These are phyloP conservation scores for Fusarium odoratissimum DNA, from an alignment of 2,329 filamentous ascomycete species.

Conservation along the genomic window DNA sequence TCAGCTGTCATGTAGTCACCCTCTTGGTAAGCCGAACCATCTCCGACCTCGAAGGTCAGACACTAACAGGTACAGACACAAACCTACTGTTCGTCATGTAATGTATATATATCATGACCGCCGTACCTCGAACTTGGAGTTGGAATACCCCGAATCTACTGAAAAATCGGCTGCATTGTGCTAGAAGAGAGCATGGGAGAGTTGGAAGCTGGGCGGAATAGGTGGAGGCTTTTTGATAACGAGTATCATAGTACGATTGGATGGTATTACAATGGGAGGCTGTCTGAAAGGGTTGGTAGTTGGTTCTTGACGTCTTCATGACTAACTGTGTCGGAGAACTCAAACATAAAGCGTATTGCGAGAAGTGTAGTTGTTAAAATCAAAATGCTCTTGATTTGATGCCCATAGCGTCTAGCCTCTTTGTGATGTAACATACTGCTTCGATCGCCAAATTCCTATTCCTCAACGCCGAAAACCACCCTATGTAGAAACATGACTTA, in stretches of 20 bases:
- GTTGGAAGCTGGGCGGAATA: background rate
- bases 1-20: conserved; percentile 96
- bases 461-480: conserved; percentile 21
- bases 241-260: conserved; percentile 3
- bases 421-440: conserved; percentile 9
- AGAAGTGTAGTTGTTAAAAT: conserved; percentile 8
- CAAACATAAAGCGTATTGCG: conserved; percentile 6
- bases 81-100: conserved; percentile 73
- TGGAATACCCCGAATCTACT: conserved; percentile 19
- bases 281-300: conserved; percentile 17
- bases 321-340: background rate
- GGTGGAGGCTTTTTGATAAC: background rate
- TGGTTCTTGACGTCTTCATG: conserved; percentile 9
- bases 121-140: conserved; percentile 26
- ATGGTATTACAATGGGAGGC: conserved; percentile 28
- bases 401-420: conserved; percentile 7
- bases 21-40: conserved; percentile 75
- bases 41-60: background rate
- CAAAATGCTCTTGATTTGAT: conserved; percentile 31
- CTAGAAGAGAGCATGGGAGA: background rate
- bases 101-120: conserved; percentile 37
- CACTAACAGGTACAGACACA: conserved; percentile 61
- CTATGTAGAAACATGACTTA: conserved; percentile 5
- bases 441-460: conserved; percentile 5
- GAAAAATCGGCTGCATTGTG: conserved; percentile 1